phyloP scores from a whole-genome alignment of 352 stramenopile species.

The Globisporangium cederbergense region DNA sequence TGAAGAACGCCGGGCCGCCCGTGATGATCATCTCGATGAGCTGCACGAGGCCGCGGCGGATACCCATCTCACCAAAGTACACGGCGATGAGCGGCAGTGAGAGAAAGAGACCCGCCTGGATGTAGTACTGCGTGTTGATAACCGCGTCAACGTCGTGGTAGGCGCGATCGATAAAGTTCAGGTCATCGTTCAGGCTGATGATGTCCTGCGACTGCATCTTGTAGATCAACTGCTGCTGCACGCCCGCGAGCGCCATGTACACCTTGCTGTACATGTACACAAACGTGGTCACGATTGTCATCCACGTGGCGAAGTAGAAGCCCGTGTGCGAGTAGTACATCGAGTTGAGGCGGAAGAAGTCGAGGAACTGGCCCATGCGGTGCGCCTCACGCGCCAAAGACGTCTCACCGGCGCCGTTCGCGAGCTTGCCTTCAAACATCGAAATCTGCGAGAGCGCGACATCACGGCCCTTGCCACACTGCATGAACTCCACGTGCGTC shows the following conservation, averaged over 20 bases:
- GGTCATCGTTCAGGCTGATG: conserved; percentile 53
- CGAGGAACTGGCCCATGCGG: conserved; percentile 82
- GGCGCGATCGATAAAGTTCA: conserved; percentile 59
- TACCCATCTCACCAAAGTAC: conserved; percentile 79
- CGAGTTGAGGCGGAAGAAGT: conserved; percentile 85
- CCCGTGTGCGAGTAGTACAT: conserved; percentile 88
- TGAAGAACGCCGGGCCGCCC: conserved; percentile 66
- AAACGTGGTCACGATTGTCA: conserved; percentile 86
- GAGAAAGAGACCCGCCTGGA: conserved; percentile 79
- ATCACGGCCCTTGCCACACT: conserved; percentile 84
- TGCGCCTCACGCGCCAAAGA: conserved; percentile 75
- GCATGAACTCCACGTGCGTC: conserved; percentile 85
- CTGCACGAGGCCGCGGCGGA: conserved; percentile 62
- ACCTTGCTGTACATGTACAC: conserved; percentile 87
- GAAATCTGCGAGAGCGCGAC: conserved; percentile 83
- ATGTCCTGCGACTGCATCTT: conserved; percentile 73
- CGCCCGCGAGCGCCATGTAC: conserved; percentile 70
- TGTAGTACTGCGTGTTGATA: conserved; percentile 86
- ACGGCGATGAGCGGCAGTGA: conserved; percentile 71
- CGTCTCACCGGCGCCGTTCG: conserved; percentile 78
- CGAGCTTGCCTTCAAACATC: conserved; percentile 86
- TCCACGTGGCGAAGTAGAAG: conserved; percentile 85
- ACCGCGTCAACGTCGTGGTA: conserved; percentile 58
- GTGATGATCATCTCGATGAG: conserved; percentile 82
- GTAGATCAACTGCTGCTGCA: conserved; percentile 67